Base-by-base conservation (phyloP, 352 stramenopile species). In the Chrysophaeum taylorii region DNA sequence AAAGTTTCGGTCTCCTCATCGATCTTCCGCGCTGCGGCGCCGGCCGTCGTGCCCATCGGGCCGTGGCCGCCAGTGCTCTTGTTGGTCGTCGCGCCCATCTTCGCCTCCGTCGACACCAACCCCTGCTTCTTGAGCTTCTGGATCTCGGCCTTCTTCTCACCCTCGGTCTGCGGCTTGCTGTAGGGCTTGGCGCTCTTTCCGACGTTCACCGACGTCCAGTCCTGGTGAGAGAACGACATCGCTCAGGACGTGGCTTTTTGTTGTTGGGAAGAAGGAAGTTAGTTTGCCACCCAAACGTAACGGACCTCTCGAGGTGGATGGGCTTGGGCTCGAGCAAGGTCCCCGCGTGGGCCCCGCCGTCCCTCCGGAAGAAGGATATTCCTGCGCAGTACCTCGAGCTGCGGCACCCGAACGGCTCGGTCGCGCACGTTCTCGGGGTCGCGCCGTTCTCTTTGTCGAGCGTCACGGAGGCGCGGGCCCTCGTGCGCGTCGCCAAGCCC, bases 131-230 rank as follows among this genome's bases (percentile, higher is more conserved):
- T 9, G 12, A 36, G 33, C 27, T 42, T 45, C 15, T 27, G 15
- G 5, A 66, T 9, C 14, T 45, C 36, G 33, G 9, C 14, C 33
- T 16, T 33, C 57, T 66, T 66, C 9, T 66, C 57, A 16, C 16
- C 57, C 2, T 16, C 12, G 12, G 57, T 66, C 45, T 33, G 9
- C 33, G 57, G 33, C 57, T 66, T 66, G 12, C 27, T 45, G 33
- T 7, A 16, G 9, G 52, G 52, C 33, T 31, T 42, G 31, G 33
- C 36, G 9, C 33, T 33, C 21, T 73, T 57, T 48, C 83, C 83
- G 35, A 85, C 82, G 76, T 89, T 87, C 54, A 86, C 80, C 23
- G 71, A 27, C 45, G 69, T 75, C 81, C 82, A 89, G 69, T 89
- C 83, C 82, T 89, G 83, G 50, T n/a, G n/a, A n/a, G n/a, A n/a